Conservation (phyloP, 306 rosid genomes). For the Cucurbita moschata region DNA sequence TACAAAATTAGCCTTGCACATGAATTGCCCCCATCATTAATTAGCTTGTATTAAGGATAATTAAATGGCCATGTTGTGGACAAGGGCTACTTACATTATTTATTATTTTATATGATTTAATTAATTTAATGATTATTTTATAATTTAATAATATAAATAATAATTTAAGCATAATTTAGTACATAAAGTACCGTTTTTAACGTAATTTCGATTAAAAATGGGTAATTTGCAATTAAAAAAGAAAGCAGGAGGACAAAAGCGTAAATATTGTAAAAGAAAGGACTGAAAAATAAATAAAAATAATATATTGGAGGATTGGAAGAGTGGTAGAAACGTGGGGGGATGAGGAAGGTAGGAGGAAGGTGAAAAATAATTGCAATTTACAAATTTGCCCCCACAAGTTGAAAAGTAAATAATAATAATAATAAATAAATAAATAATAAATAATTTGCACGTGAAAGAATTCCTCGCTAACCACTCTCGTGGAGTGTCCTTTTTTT, state of each 20-base stretch:
- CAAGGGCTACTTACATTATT: not conserved
- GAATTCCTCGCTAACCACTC: not conserved
- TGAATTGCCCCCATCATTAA: not conserved
- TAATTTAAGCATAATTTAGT: no score
- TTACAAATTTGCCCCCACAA: not conserved
- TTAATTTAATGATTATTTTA: not conserved
- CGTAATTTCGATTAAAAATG: no score
- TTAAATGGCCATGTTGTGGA: not conserved
- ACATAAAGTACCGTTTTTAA: no score
- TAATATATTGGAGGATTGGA: not conserved
- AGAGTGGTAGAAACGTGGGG: not conserved
- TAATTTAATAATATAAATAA: not conserved
- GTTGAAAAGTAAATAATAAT: not conserved
- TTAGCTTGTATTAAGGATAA: not conserved
- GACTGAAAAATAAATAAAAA: no score
- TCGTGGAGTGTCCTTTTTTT: no score
- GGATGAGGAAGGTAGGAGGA: slow-evolving; percentile 1
- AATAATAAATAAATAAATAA: not conserved
- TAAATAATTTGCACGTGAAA: not conserved
- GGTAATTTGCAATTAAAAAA: no score
- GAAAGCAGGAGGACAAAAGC: no score
- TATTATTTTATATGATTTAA: not conserved
- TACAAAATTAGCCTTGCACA: slow-evolving; percentile 7
- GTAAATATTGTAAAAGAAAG: no score
- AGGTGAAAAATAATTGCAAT: not conserved